phyloP scores from a whole-genome alignment of 495 filamentous ascomycete species.

The Neurospora sp. region DNA sequence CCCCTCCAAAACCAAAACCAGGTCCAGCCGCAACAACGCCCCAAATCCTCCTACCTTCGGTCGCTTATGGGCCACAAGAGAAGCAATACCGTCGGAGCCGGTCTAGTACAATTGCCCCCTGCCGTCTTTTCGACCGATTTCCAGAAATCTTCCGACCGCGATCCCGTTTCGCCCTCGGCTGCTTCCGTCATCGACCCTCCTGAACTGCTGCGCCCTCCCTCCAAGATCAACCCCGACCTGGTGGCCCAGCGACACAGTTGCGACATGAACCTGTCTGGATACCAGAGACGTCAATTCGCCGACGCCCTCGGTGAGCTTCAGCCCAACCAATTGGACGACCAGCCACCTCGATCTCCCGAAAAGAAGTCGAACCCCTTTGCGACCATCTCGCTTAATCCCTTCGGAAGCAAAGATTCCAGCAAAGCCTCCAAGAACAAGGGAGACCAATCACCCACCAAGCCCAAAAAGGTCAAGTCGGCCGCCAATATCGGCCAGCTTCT shows the following conservation, averaged over 20 bases:
- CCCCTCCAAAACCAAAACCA: background rate
- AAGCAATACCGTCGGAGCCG: constrained; percentile 36
- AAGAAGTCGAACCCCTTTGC: constrained; percentile 52
- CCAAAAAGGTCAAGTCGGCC: constrained; percentile 77
- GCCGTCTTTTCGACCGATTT: constrained; percentile 4
- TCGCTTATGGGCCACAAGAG: constrained; percentile 45
- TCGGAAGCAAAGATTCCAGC: constrained; percentile 39
- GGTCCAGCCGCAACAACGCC: constrained; percentile 26
- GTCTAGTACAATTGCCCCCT: constrained; percentile 21
- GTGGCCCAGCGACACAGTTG: background rate
- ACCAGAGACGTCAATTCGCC: constrained; percentile 22
- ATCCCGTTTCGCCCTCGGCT: background rate
- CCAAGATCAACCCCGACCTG: constrained; percentile 8
- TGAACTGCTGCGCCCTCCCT: background rate
- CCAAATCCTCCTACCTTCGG: constrained; percentile 48
- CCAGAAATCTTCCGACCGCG: background rate
- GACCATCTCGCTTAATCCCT: constrained; percentile 50
- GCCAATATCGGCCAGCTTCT: constrained; percentile 61
- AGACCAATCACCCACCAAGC: constrained; percentile 38
- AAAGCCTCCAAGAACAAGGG: constrained; percentile 31
- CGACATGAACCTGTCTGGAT: constrained; percentile 14
- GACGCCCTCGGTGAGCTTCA: constrained; percentile 40
- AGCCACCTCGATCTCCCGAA: constrained; percentile 29
- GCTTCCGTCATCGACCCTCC: background rate
- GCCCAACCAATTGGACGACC: constrained; percentile 35